Evolutionary conservation across 2,329 filamentous ascomycete genomes (phyloP).

Genomic region (Botrytis pseudocinerea): DNA sequence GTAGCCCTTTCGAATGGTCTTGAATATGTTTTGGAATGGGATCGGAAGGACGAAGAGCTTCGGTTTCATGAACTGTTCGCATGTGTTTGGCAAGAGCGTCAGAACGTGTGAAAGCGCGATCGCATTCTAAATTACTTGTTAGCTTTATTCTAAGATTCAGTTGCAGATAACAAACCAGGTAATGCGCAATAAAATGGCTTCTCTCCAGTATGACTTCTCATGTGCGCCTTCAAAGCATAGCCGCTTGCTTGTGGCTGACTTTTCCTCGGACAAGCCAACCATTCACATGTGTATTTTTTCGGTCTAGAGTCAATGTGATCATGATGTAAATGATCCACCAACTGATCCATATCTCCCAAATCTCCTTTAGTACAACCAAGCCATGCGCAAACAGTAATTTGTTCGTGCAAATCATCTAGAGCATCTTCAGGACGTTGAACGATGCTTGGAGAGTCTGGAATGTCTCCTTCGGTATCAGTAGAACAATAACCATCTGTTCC

Average conservation of each 20-base stretch:
- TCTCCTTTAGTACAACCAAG: conserved; percentile 72
- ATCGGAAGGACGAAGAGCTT: conserved; percentile 80
- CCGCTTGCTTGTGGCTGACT: conserved; percentile 90
- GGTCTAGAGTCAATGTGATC: conserved; percentile 91
- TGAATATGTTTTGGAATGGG: conserved; percentile 71
- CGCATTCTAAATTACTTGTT: conserved; percentile 68
- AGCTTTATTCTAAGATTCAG: background rate
- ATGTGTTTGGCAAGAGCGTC: conserved; percentile 97
- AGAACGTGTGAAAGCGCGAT: conserved; percentile 92
- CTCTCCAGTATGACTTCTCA: conserved; percentile 96
- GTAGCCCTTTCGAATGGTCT: conserved; percentile 37
- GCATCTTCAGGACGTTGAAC: conserved; percentile 66
- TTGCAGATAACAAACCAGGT: conserved; percentile 62
- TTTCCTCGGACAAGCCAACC: conserved; percentile 85
- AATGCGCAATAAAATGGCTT: conserved; percentile 97
- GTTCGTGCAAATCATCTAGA: conserved; percentile 68
- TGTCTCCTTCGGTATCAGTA: conserved; percentile 84
- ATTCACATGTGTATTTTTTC: conserved; percentile 98
- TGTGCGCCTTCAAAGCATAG: conserved; percentile 94
- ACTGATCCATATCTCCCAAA: conserved; percentile 74
- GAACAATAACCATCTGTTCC: conserved; percentile 61
- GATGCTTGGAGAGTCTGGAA: conserved; percentile 66
- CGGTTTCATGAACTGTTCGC: conserved; percentile 97
- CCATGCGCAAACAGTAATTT: conserved; percentile 78
- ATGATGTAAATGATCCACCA: conserved; percentile 84